Conservation (phyloP, 345 rosid genomes). For the Linum trigynum region DNA sequence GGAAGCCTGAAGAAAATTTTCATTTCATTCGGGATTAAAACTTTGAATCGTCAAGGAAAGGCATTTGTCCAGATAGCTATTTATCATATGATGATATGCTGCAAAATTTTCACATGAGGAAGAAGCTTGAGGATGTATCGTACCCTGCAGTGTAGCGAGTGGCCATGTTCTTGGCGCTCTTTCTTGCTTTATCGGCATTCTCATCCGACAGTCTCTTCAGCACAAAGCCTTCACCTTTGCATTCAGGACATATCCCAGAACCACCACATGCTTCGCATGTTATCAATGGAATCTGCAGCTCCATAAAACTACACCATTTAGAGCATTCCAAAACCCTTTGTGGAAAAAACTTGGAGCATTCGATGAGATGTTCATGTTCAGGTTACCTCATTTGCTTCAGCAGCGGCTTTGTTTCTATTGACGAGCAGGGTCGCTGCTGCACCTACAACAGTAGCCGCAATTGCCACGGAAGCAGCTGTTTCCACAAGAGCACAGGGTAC, state of each 20-base stretch:
- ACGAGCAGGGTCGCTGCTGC: conserved; percentile 73
- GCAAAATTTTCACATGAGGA: background rate
- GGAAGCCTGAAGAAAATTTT: conserved; percentile 56
- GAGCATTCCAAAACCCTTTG: background rate
- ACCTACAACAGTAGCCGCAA: conserved; percentile 81
- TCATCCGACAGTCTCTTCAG: conserved; percentile 62
- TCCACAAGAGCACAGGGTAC: conserved; percentile 46
- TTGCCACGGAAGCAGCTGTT: conserved; percentile 67
- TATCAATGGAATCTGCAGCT: conserved; percentile 46
- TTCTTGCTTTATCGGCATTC: conserved; percentile 67
- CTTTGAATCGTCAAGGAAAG: background rate
- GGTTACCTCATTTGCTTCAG: conserved; percentile 26
- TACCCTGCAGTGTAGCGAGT: conserved; percentile 95
- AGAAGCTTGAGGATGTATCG: background rate
- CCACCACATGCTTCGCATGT: conserved; percentile 68
- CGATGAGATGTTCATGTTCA: background rate
- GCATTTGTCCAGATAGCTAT: background rate
- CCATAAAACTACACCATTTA: conserved; percentile 28
- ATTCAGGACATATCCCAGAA: conserved; percentile 77
- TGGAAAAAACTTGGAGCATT: background rate
- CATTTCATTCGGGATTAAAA: background rate
- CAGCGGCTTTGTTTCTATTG: conserved; percentile 41
- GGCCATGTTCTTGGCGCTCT: conserved; percentile 71
- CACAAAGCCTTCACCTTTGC: conserved; percentile 90
- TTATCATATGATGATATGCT: background rate